Percentiles rank a stretch among this genome's conserved stretches.
Conservation (phyloP, 768 basidiomycete genomes). For the Pleurotus ostreatus region DNA sequence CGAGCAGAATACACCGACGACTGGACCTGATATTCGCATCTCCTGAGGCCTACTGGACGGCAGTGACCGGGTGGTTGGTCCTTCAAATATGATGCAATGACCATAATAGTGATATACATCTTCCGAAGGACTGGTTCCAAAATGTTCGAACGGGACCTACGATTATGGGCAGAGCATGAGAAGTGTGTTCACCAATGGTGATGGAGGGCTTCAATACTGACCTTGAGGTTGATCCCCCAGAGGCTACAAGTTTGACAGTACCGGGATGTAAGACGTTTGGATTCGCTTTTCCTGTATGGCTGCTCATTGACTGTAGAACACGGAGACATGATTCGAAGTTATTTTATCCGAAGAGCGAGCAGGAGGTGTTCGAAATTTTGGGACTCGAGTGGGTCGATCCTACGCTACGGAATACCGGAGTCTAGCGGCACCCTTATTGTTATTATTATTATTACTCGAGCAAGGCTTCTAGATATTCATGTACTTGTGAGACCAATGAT, state of each 20-base stretch:
- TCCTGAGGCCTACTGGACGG: slow-evolving; percentile 80
- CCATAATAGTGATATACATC: not conserved
- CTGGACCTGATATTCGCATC: slow-evolving; percentile 83
- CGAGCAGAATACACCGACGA: slow-evolving; percentile 52
- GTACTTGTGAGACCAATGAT: not conserved
- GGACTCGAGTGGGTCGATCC: slow-evolving; percentile 73
- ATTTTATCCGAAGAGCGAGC: slow-evolving; percentile 59
- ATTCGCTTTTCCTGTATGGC: not conserved
- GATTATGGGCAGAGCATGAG: slow-evolving; percentile 67
- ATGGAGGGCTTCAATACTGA: not conserved
- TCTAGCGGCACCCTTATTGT: slow-evolving; percentile 25
- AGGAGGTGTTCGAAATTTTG: slow-evolving; percentile 68
- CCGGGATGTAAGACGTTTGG: slow-evolving; percentile 57
- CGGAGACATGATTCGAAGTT: slow-evolving; percentile 60
- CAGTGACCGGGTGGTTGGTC: slow-evolving; percentile 80
- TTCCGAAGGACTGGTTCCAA: slow-evolving; percentile 74
- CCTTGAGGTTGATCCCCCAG: slow-evolving; percentile 27
- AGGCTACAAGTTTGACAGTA: slow-evolving; percentile 82
- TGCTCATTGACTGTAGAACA: slow-evolving; percentile 33
- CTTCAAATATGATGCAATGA: not conserved
- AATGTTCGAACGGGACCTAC: slow-evolving; percentile 85
- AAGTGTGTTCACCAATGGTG: slow-evolving; percentile 31
- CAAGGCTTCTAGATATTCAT: not conserved
- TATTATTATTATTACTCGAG: not conserved
- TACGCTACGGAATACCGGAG: slow-evolving; percentile 66